Evolutionary conservation across 345 rosid genomes (phyloP), one percentile per base, ranked within the genome.

Genomic region (Anastatica hierochuntica): DNA sequence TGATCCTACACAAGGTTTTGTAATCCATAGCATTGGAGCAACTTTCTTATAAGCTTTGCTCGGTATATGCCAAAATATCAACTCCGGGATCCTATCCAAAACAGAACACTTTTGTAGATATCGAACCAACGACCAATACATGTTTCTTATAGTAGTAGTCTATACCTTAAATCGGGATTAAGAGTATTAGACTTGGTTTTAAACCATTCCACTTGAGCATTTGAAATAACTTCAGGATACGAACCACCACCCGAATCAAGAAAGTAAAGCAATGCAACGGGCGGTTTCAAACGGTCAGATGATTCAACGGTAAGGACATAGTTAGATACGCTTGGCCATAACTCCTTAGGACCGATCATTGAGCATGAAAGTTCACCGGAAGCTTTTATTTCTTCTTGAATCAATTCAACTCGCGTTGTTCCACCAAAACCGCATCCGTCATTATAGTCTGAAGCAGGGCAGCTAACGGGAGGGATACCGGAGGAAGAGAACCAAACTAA

Each of bases 191-290:
- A 82, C 63, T 41, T 68, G 13, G 16, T 52, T 52, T 44, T 60
- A 71, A 90, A 87, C 98, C 98, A 87, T 23, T 82, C 77, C 36
- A 77, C 80, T 70, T 90, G 94, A 37, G 87, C 75, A 44, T 52
- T 69, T 58, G 97, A 90, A 57, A 84, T 66, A 49, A 84, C 83
- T 57, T 86, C 74, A 1, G 96, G 92, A 35, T 86, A 90, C 7
- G 97, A 83, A 14, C 94, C 96, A 41, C 96, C 98, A 0, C 98
- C 98, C 14, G 95, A 90, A 74, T 90, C 98, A 12, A 90, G 78
- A 53, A 87, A 80, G 71, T 90, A 90, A 43, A 90, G 69, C 64
- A 74, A 75, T 33, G 66, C 73, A 20, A 80, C 53, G 0, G 74
- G 71, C 14, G 59, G 56, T 29, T 40, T 31, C 2, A 80, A 69